phyloP scores from a whole-genome alignment of 2,329 filamentous ascomycete genomes.

The Alternaria triticina region DNA sequence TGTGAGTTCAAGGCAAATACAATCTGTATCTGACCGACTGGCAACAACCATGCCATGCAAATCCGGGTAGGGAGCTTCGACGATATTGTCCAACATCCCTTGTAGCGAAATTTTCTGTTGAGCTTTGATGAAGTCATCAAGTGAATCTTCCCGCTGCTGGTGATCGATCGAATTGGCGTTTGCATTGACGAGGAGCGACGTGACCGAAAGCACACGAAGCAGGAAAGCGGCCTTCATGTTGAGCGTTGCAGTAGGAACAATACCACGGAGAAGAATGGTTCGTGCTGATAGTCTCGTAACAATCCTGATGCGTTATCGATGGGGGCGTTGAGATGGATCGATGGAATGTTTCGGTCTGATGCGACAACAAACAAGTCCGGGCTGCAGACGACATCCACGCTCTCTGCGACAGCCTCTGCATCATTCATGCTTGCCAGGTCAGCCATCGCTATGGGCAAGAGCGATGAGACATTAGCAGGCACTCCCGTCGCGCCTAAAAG shows the following conservation, averaged over 20 bases:
- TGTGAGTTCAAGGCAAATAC: background rate
- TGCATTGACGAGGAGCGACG: background rate
- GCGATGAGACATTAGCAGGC: accelerated
- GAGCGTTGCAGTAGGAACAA: background rate
- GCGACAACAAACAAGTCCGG: background rate
- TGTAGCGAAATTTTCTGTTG: background rate
- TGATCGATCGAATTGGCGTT: background rate
- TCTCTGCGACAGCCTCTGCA: background rate
- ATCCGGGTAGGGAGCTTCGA: too few species aligned
- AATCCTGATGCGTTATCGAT: background rate
- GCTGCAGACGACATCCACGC: background rate
- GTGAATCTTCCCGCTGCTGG: background rate
- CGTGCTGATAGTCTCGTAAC: background rate
- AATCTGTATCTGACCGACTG: background rate
- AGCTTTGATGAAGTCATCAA: background rate
- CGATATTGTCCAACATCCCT: background rate
- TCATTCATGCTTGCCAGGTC: background rate
- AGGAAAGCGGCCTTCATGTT: background rate
- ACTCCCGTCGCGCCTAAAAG: background rate
- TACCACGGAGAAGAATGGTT: background rate
- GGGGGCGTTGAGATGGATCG: background rate
- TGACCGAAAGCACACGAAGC: background rate
- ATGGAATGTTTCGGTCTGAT: background rate
- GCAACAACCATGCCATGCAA: background rate
- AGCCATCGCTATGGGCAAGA: background rate